Percentiles rank a stretch among this genome's conserved stretches.
phyloP scores from a whole-genome alignment of 495 filamentous ascomycete species.

The Penicillium odoratum region DNA sequence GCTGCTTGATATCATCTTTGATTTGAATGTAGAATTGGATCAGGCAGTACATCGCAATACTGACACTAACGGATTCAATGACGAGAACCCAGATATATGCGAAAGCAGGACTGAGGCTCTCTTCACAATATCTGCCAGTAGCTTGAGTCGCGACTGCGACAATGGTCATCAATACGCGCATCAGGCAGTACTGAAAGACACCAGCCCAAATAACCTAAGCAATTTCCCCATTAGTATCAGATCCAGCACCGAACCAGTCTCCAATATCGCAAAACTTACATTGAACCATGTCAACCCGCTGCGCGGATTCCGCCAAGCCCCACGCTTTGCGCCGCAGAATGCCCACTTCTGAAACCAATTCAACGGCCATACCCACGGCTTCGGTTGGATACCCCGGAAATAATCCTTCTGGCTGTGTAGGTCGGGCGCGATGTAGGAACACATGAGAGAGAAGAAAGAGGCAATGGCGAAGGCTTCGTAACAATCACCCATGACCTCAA shows the following conservation, averaged over 20 bases:
- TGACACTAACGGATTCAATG: constrained; percentile 71
- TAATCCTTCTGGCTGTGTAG: constrained; percentile 86
- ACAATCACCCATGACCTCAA: constrained; percentile 76
- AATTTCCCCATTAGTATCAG: constrained; percentile 4
- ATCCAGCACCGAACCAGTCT: not conserved
- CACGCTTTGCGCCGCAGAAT: constrained; percentile 64
- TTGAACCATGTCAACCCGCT: constrained; percentile 96
- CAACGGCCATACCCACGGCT: constrained; percentile 75
- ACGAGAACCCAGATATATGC: constrained; percentile 78
- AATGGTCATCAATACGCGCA: constrained; percentile 81
- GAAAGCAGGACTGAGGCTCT: constrained; percentile 73
- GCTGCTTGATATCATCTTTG: constrained; percentile 62
- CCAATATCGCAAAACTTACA: constrained; percentile 32
- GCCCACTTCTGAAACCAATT: constrained; percentile 62
- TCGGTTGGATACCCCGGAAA: constrained; percentile 68
- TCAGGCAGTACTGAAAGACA: constrained; percentile 88
- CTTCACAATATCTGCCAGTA: constrained; percentile 71
- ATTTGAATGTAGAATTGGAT: constrained; percentile 89
- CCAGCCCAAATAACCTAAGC: constrained; percentile 75
- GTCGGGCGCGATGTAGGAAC: constrained; percentile 77
- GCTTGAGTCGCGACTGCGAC: constrained; percentile 73
- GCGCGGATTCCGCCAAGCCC: constrained; percentile 69
- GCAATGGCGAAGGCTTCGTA: constrained; percentile 93
- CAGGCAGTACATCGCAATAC: constrained; percentile 88
- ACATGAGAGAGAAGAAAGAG: constrained; percentile 87